Base-by-base conservation (phyloP, 805 yeast species). In the Candida vartiovaarae region DNA sequence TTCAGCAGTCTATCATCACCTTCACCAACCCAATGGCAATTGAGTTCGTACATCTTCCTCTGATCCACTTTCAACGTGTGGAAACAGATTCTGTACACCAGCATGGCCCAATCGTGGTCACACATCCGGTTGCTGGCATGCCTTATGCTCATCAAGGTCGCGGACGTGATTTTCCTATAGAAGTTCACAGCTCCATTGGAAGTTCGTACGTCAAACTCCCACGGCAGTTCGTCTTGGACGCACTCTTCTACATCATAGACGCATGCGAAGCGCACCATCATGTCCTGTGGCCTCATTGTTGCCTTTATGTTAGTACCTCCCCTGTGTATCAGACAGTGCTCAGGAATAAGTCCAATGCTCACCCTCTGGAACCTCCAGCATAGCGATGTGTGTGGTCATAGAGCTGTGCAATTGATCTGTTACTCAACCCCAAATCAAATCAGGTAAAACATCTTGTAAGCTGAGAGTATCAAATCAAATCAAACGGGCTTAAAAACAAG, bases 271-370 rank as follows among this genome's bases (percentile, higher is more conserved):
- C 34, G 42, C 23, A 46, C 23, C 35, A 50, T 29, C 36, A 50
- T 38, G 34, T 50, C 53, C 53, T 6, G 48, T 37, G n/a, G 41
- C 44, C n/a, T 46, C 46, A 4, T 37, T 44, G 20, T 39, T 39
- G 6, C 35, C 51, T 48, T 20, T 4, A 26, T 36, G 38, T 36
- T 28, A 36, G 38, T 11, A 5, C n/a, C 34, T 8, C 23, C 11
- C 8, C 11, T 8, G 32, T 3, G 10, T 8, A 8, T 29, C 32
- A 15, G 20, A 15, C 20, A 15, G 20, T 15, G 20, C 20, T 15
- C 20, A 15, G 20, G 11, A 8, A 32, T 32, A n/a, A n/a, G 2
- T 2, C 11, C n/a, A 8, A 15, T n/a, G 20, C 40, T 29, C 35
- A 38, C 41, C 41, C 32, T 38, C 41, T 10, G 41, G 41, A 5